Percentiles rank a stretch among this genome's conserved stretches.
Evolutionary conservation across 2,329 filamentous ascomycete genomes (phyloP).

Genomic region (Aureobasidium sp.): DNA sequence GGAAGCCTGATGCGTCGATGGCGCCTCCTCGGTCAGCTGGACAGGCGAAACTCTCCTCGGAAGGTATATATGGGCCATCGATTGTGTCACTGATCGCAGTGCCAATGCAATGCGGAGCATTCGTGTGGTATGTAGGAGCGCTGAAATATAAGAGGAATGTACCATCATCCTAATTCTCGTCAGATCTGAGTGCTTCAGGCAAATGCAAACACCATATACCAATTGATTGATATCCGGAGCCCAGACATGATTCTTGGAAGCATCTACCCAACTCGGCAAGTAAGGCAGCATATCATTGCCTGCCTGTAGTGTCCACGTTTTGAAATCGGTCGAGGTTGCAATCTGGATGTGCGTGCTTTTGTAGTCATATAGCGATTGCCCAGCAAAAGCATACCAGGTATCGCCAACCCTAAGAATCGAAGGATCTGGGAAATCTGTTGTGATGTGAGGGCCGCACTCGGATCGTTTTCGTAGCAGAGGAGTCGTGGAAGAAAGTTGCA

Average conservation of each 20-base stretch:
- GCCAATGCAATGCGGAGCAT: slow-evolving; percentile 23
- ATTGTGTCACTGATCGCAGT: slow-evolving; percentile 20
- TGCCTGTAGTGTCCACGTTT: slow-evolving; percentile 22
- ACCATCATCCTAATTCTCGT: slow-evolving; percentile 18
- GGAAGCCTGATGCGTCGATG: slow-evolving; percentile 24
- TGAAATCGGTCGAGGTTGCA: slow-evolving; percentile 28
- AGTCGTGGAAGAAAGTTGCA: not conserved
- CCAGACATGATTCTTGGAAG: slow-evolving; percentile 25
- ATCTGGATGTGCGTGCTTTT: slow-evolving; percentile 27
- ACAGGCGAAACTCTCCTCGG: slow-evolving; percentile 21
- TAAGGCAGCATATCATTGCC: slow-evolving; percentile 25
- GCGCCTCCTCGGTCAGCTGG: slow-evolving; percentile 23
- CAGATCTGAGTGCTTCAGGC: not conserved
- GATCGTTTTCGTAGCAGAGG: not conserved
- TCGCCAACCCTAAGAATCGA: slow-evolving; percentile 25
- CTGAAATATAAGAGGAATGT: slow-evolving; percentile 25
- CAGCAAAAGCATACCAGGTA: slow-evolving; percentile 31
- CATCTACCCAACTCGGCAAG: slow-evolving; percentile 24
- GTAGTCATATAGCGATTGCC: slow-evolving; percentile 20
- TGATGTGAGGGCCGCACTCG: slow-evolving; percentile 14
- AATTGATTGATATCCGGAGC: slow-evolving; percentile 27
- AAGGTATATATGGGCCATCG: slow-evolving; percentile 21
- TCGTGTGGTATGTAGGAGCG: slow-evolving; percentile 18
- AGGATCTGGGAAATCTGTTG: slow-evolving; percentile 25
- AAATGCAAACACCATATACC: not conserved